These are phyloP conservation scores for Nakaseomyces nivariensis DNA, from an alignment of 1,139 yeast genomes.

Conservation along the genomic window DNA sequence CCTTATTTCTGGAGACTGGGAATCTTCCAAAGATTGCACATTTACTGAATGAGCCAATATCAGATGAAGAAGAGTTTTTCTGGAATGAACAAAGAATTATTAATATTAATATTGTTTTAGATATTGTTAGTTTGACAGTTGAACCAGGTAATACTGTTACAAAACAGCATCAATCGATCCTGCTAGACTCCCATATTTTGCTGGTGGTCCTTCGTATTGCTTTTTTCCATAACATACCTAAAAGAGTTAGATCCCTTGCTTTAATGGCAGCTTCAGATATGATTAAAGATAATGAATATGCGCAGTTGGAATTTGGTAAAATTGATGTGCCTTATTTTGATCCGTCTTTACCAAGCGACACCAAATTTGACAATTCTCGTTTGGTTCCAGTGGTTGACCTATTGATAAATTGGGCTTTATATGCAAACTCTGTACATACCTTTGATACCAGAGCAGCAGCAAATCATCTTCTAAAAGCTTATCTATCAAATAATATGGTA, in stretches of 20 bases:
- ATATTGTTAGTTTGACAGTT: constrained; percentile 65
- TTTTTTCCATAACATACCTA: constrained; percentile 55
- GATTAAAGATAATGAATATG: constrained; percentile 49
- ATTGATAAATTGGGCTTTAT: constrained; percentile 70
- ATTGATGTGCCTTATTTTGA: constrained; percentile 90
- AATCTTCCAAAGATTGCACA: constrained; percentile 57
- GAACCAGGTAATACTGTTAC: constrained; percentile 66
- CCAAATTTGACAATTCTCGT: constrained; percentile 16
- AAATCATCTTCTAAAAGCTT: constrained; percentile 54
- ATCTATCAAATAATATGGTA: constrained; percentile 54
- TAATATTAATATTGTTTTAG: constrained; percentile 58
- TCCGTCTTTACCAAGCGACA: constrained; percentile 50
- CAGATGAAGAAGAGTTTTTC: constrained; percentile 38
- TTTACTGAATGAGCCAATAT: constrained; percentile 52
- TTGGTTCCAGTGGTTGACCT: constrained; percentile 60
- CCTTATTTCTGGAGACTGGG: constrained; percentile 75
- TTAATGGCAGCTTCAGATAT: constrained; percentile 69
- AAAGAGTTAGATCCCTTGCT: constrained; percentile 54
- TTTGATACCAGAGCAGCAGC: constrained; percentile 77
- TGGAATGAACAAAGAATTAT: constrained; percentile 69
- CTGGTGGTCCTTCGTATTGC: constrained; percentile 58
- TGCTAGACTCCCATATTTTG: constrained; percentile 56
- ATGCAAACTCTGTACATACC: constrained; percentile 68
- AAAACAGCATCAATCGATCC: constrained; percentile 46
- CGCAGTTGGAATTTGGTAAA: constrained; percentile 62